phyloP scores from a whole-genome alignment of 805 yeast genomes.

The Wickerhamiella spandovensis region DNA sequence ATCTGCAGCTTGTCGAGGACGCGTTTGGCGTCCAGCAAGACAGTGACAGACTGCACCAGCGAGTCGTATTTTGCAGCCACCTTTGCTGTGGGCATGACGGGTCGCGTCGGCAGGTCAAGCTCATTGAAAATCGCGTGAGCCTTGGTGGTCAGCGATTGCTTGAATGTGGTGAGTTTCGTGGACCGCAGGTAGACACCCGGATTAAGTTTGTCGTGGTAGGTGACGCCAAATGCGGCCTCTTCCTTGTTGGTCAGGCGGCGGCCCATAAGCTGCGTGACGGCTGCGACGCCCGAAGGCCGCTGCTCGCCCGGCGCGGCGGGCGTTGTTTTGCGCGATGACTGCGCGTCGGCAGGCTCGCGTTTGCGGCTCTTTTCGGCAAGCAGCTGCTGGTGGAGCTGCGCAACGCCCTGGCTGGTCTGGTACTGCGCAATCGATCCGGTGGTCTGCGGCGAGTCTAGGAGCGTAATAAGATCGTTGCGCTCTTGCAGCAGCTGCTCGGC shows the following conservation, averaged over 20 bases:
- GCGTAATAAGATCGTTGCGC: conserved; percentile 59
- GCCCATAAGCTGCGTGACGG: conserved; percentile 24
- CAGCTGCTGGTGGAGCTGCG: conserved; percentile 70
- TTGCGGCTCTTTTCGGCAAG: conserved; percentile 47
- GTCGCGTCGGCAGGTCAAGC: conserved; percentile 64
- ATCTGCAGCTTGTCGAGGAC: conserved; percentile 80
- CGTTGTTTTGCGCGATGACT: conserved; percentile 18
- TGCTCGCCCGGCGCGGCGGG: conserved; percentile 6
- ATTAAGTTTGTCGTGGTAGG: conserved; percentile 41
- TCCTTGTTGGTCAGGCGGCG: conserved; percentile 59
- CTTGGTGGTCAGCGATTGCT: conserved; percentile 60
- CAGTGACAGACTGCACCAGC: conserved; percentile 52
- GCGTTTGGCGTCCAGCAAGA: conserved; percentile 69
- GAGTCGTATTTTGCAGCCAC: conserved; percentile 69
- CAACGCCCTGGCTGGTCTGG: conserved; percentile 74
- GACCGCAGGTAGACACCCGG: conserved; percentile 82
- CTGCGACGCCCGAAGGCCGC: conserved; percentile 17
- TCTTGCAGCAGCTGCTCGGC: conserved; percentile 81
- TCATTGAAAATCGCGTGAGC: conserved; percentile 56
- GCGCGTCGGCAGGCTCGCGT: conserved; percentile 6
- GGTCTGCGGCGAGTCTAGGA: conserved; percentile 69
- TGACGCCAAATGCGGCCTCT: conserved; percentile 72
- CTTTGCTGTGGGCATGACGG: conserved; percentile 74
- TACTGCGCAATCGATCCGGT: conserved; percentile 65
- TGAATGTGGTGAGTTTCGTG: conserved; percentile 58